These are phyloP conservation scores for Adiantum capillusveneris DNA, from an alignment of 75 land plant species.

Conservation along the genomic window DNA sequence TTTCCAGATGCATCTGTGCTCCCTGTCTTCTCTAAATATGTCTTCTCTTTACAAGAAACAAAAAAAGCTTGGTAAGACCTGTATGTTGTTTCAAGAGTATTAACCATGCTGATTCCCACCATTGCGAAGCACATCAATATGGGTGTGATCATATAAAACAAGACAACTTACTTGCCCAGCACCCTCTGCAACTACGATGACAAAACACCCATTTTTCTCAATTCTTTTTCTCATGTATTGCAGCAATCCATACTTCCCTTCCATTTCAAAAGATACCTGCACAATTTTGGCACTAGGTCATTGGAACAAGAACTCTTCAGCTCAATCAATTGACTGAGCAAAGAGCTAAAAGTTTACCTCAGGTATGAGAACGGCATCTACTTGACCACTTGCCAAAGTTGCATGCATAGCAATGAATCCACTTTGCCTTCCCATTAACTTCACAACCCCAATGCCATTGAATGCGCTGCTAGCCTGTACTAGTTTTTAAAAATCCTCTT, in stretches of 20 bases:
- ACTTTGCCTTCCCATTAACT: constrained; percentile 94
- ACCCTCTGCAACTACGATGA: constrained; percentile 93
- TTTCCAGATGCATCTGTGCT: constrained; percentile 95
- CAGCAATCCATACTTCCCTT: constrained; percentile 77
- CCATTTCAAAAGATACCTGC: constrained; percentile 67
- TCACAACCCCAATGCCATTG: constrained; percentile 91
- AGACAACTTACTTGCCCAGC: constrained; percentile 85
- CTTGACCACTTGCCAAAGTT: constrained; percentile 88
- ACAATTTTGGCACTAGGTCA: not conserved
- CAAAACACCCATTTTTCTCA: constrained; percentile 70
- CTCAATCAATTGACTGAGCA: not conserved
- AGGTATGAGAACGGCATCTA: constrained; percentile 89
- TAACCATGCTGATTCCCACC: no score
- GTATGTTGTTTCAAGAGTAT: no score
- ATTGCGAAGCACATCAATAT: no score
- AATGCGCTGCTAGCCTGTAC: constrained; percentile 88
- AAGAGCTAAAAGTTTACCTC: constrained; percentile 46
- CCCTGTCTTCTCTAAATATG: constrained; percentile 55
- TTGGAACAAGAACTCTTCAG: not conserved
- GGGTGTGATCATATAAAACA: no score
- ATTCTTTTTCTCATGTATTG: constrained; percentile 54
- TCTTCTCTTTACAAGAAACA: constrained; percentile 44
- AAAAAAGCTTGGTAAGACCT: no score
- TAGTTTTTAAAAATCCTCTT: no score
- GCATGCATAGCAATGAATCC: constrained; percentile 98